Conservation (phyloP, 176 grass and related monocot species). For the Eragrostis nindensis region DNA sequence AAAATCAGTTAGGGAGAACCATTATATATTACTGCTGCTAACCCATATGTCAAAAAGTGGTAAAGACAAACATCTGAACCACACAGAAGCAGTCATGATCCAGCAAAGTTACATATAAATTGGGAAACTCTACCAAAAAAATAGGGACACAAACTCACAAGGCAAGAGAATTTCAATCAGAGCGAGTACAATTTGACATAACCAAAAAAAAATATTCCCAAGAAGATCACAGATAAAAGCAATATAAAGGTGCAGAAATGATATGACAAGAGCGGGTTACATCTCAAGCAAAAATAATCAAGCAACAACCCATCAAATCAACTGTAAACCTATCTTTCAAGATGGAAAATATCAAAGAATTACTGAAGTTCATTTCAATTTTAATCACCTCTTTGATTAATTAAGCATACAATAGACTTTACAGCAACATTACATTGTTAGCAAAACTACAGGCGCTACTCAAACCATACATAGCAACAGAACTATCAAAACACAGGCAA, state of each 20-base stretch:
- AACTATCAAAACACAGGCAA: neutral
- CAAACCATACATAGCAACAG: neutral
- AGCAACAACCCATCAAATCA: neutral
- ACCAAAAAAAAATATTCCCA: too few relatives aligned
- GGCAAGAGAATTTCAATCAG: neutral
- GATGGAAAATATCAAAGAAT: neutral
- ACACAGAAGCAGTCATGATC: neutral
- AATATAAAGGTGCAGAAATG: neutral
- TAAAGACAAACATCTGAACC: neutral
- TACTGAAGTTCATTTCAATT: neutral
- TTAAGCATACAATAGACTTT: neutral
- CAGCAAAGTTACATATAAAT: neutral
- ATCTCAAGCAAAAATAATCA: neutral
- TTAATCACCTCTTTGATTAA: neutral
- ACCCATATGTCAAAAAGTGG: neutral
- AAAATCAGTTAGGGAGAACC: neutral
- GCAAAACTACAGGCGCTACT: neutral
- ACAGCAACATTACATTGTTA: neutral
- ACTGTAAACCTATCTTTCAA: neutral
- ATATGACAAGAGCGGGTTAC: neutral
- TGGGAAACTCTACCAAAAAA: neutral
- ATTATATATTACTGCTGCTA: constrained; percentile 8
- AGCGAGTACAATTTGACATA: too few relatives aligned
- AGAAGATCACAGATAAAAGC: too few relatives aligned
- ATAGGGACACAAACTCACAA: neutral